phyloP scores from a whole-genome alignment of 2,329 filamentous ascomycete genomes.

The Aspergillus flavus region DNA sequence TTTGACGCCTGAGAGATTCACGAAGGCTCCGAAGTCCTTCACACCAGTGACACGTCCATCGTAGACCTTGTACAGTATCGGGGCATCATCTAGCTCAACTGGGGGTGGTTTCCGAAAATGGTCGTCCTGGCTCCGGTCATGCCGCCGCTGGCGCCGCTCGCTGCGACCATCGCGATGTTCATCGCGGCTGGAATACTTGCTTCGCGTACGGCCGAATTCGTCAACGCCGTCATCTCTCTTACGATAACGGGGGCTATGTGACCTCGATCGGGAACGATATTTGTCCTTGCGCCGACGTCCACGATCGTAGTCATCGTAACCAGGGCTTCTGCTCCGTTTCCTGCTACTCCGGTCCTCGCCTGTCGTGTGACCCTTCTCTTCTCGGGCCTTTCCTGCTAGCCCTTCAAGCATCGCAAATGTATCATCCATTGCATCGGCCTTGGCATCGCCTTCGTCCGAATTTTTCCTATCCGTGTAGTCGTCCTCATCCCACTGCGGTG shows the following conservation, averaged over 20 bases:
- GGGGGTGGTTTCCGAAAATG: constrained; percentile 67
- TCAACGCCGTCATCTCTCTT: constrained; percentile 58
- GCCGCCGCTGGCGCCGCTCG: constrained; percentile 43
- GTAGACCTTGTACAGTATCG: constrained; percentile 84
- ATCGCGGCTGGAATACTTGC: constrained; percentile 39
- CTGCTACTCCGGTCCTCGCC: constrained; percentile 45
- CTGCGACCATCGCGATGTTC: constrained; percentile 48
- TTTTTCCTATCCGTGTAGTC: constrained; percentile 40
- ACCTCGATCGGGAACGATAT: constrained; percentile 56
- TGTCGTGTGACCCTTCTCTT: constrained; percentile 35
- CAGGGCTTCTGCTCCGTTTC: constrained; percentile 59
- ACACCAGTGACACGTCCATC: constrained; percentile 86
- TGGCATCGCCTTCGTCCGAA: constrained; percentile 41
- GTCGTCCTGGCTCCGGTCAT: constrained; percentile 49
- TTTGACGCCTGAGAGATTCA: constrained; percentile 82
- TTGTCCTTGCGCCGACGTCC: constrained; percentile 46
- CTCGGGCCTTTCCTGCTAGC: constrained; percentile 67
- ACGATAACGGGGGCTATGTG: constrained; percentile 46
- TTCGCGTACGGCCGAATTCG: constrained; percentile 58
- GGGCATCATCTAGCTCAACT: constrained; percentile 77
- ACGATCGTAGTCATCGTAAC: constrained; percentile 53
- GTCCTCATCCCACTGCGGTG: constrained; percentile 57
- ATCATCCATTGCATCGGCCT: constrained; percentile 78
- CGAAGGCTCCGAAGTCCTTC: constrained; percentile 95
- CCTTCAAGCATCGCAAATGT: constrained; percentile 90